These are phyloP conservation scores for Raffaelea deltoideospora DNA, from an alignment of 2,329 filamentous ascomycete genomes.

Conservation along the genomic window DNA sequence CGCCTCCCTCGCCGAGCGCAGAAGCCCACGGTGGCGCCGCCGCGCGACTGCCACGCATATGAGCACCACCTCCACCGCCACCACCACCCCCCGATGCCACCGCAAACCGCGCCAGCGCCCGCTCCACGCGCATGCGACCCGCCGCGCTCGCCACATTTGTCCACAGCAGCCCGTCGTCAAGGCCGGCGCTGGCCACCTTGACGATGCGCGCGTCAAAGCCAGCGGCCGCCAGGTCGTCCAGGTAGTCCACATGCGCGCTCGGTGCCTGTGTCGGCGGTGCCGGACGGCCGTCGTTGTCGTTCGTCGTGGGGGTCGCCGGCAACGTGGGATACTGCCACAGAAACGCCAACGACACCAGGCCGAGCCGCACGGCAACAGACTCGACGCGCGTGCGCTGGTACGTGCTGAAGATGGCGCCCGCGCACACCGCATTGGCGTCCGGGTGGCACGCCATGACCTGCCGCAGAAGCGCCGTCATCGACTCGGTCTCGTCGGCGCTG, in stretches of 20 bases:
- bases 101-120: conserved; percentile 52
- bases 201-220: conserved; percentile 81
- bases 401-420: conserved; percentile 83
- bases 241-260: conserved; percentile 9
- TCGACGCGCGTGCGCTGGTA: conserved; percentile 96
- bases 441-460: conserved; percentile 56
- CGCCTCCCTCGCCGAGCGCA: conserved; percentile 84
- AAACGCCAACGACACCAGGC: conserved; percentile 67
- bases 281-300: too few species aligned
- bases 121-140: conserved; percentile 31
- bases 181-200: conserved; percentile 83
- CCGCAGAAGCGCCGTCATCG: conserved; percentile 59
- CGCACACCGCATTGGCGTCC: conserved; percentile 70
- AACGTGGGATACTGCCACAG: conserved; percentile 83
- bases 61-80: conserved; percentile 36
- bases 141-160: conserved; percentile 50
- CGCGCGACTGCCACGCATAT: too few species aligned
- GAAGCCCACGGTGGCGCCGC: too few species aligned
- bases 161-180: conserved; percentile 72
- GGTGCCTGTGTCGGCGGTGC: too few species aligned
- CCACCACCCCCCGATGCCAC: conserved; percentile 23
- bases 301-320: conserved; percentile 36
- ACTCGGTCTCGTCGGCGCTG: conserved; percentile 68
- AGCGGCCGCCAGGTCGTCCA: conserved; percentile 66
- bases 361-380: conserved; percentile 73